Percentiles rank a stretch among this genome's conserved stretches.
These are phyloP conservation scores for Starmera quercuum DNA, from an alignment of 805 yeast genomes.

Conservation along the genomic window DNA sequence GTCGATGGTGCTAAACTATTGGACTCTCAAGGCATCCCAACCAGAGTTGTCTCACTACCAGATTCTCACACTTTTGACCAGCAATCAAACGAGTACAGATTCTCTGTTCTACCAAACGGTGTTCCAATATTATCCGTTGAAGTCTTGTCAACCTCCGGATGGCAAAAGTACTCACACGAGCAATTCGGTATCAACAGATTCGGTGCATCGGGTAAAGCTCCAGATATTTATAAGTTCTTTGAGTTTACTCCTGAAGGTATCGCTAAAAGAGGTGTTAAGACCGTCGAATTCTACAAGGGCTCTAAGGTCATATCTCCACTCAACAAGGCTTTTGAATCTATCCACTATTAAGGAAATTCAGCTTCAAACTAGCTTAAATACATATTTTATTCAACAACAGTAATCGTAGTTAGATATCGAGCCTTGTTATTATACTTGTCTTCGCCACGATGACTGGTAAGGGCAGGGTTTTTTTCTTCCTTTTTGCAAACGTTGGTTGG, in stretches of 20 bases:
- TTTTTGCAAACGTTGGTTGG: too few species aligned
- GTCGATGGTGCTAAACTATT: conserved; percentile 78
- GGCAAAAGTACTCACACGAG: conserved; percentile 94
- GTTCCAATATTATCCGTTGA: conserved; percentile 90
- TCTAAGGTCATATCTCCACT: conserved; percentile 65
- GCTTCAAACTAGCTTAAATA: too few species aligned
- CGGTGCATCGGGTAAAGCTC: conserved; percentile 93
- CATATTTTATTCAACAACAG: too few species aligned
- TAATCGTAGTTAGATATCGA: too few species aligned
- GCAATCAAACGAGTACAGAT: conserved; percentile 74
- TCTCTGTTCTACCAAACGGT: conserved; percentile 89
- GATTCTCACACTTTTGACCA: conserved; percentile 85
- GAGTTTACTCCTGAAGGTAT: conserved; percentile 92
- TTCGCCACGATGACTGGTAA: too few species aligned
- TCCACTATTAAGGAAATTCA: conserved; percentile 9
- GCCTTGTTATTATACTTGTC: too few species aligned
- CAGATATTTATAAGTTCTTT: conserved; percentile 73
- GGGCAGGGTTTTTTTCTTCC: neutral
- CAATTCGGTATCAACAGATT: conserved; percentile 93
- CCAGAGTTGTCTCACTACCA: conserved; percentile 86
- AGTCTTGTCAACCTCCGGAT: conserved; percentile 85
- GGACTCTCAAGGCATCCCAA: conserved; percentile 55
- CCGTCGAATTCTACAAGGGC: conserved; percentile 80
- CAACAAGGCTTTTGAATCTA: conserved; percentile 63
- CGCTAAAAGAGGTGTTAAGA: conserved; percentile 76